Percentiles rank a stretch among this genome's conserved stretches.
These are phyloP conservation scores for Mycena rosella DNA, from an alignment of 768 basidiomycete species.

Conservation along the genomic window DNA sequence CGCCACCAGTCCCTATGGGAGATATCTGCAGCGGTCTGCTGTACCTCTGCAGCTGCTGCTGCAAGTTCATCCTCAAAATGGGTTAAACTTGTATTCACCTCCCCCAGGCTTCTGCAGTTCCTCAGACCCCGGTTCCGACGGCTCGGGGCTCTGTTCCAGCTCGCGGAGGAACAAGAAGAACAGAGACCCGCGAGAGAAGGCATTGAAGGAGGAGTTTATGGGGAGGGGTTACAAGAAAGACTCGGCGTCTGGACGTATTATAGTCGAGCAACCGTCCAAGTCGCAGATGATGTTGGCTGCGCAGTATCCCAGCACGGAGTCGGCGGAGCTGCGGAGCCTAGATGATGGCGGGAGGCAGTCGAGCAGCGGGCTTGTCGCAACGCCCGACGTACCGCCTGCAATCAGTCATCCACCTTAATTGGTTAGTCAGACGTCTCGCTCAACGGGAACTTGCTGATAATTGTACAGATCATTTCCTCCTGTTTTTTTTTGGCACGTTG, in stretches of 20 bases:
- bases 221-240: constrained; percentile 20
- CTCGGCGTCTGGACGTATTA: constrained; percentile 19
- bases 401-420: not conserved
- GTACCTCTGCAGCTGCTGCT: constrained; percentile 30
- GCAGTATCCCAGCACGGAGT: constrained; percentile 1
- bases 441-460: too few species aligned
- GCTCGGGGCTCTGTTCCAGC: constrained; percentile 29
- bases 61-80: not conserved
- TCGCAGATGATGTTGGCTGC: constrained; percentile 24
- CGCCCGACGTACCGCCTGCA: not conserved
- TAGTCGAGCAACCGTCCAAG: constrained; percentile 22
- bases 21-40: constrained; percentile 30
- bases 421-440: not conserved
- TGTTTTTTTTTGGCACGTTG: too few species aligned
- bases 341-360: not conserved
- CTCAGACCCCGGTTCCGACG: constrained; percentile 29
- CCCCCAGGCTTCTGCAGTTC: constrained; percentile 24
- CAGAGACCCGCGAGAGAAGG: constrained; percentile 30
- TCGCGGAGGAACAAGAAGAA: constrained; percentile 4
- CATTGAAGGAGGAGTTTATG: constrained; percentile 31
- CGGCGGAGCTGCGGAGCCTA: not conserved
- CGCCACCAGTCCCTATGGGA: constrained; percentile 13
- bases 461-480: too few species aligned
- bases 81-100: not conserved
- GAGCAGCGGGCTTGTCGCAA: not conserved